phyloP scores from a whole-genome alignment of 352 stramenopile genomes.

The Phytophthora cryptogea region DNA sequence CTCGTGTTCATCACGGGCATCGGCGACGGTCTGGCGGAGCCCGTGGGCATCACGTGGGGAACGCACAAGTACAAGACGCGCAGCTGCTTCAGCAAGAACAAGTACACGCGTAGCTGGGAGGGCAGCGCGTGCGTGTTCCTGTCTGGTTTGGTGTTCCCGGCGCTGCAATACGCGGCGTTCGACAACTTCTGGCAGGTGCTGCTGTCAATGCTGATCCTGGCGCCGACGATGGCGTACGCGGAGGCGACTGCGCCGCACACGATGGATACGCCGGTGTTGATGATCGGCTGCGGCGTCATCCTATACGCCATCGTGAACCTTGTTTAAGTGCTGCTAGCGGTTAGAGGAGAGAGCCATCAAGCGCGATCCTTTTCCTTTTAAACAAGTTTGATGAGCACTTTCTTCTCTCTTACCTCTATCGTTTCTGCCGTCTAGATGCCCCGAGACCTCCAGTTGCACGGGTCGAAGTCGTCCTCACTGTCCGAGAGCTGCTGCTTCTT shows the following conservation, averaged over 20 bases:
- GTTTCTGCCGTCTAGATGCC: slow-evolving; percentile 28
- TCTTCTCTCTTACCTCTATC: not conserved
- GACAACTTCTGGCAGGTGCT: slow-evolving; percentile 79
- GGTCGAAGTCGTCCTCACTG: slow-evolving; percentile 44
- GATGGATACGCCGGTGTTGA: slow-evolving; percentile 86
- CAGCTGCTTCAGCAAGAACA: slow-evolving; percentile 82
- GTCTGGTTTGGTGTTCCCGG: slow-evolving; percentile 72
- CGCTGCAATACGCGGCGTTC: slow-evolving; percentile 78
- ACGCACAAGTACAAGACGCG: slow-evolving; percentile 88
- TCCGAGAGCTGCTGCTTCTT: slow-evolving; percentile 20
- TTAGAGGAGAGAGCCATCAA: slow-evolving; percentile 22
- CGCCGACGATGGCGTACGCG: slow-evolving; percentile 82
- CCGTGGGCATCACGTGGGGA: slow-evolving; percentile 79
- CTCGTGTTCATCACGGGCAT: slow-evolving; percentile 87
- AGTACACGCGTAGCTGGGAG: slow-evolving; percentile 87
- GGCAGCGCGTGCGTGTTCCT: slow-evolving; percentile 77
- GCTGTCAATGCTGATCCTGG: slow-evolving; percentile 77
- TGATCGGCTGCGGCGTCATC: slow-evolving; percentile 76
- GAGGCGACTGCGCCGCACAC: slow-evolving; percentile 83
- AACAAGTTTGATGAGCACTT: slow-evolving; percentile 21
- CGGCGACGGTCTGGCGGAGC: slow-evolving; percentile 75
- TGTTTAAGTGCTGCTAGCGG: slow-evolving; percentile 31
- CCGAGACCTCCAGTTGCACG: slow-evolving; percentile 52
- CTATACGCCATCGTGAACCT: slow-evolving; percentile 70
- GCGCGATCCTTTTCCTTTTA: slow-evolving; percentile 19